Conservation (phyloP, 352 stramenopile genomes). For the Phytophthora pisi region DNA sequence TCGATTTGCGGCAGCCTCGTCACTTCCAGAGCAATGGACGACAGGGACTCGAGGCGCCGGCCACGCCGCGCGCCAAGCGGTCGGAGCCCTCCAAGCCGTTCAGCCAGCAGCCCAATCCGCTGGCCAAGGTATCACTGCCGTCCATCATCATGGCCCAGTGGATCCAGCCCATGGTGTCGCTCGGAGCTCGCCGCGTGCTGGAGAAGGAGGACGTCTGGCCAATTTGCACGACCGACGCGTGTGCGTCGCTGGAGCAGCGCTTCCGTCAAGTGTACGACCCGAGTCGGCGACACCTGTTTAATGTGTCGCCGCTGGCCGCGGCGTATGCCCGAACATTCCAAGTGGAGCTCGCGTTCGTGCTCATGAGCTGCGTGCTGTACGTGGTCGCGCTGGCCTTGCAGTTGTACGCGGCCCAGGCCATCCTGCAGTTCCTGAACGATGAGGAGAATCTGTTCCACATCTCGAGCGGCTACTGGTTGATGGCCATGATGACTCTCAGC, state of each 20-base stretch:
- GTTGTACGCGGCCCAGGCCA: slow-evolving; percentile 27
- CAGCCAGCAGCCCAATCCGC: slow-evolving; percentile 37
- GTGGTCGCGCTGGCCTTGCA: slow-evolving; percentile 33
- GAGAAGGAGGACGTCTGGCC: slow-evolving; percentile 39
- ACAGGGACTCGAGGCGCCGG: slow-evolving; percentile 4
- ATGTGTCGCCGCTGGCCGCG: slow-evolving; percentile 24
- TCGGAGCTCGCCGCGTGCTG: slow-evolving; percentile 31
- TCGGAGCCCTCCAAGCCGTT: slow-evolving; percentile 1
- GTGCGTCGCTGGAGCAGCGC: slow-evolving; percentile 18
- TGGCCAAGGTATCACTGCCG: slow-evolving; percentile 36
- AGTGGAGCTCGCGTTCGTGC: slow-evolving; percentile 18
- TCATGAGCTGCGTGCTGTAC: slow-evolving; percentile 34
- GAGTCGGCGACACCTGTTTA: slow-evolving; percentile 10
- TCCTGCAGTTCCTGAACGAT: slow-evolving; percentile 41
- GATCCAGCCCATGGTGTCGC: slow-evolving; percentile 38
- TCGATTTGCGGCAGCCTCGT: slow-evolving; percentile 12
- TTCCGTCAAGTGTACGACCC: slow-evolving; percentile 31
- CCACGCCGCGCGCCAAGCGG: slow-evolving; percentile 8
- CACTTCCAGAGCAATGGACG: slow-evolving; percentile 9
- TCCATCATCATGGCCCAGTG: slow-evolving; percentile 36
- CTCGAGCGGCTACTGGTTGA: slow-evolving; percentile 34
- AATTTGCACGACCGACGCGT: slow-evolving; percentile 30
- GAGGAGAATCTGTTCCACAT: slow-evolving; percentile 38
- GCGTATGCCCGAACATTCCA: slow-evolving; percentile 26
- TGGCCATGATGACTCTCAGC: slow-evolving; percentile 31